Percentiles rank a stretch among this genome's conserved stretches.
Conservation (phyloP, 176 grass and related monocot species). For the Oryza australiensis region DNA sequence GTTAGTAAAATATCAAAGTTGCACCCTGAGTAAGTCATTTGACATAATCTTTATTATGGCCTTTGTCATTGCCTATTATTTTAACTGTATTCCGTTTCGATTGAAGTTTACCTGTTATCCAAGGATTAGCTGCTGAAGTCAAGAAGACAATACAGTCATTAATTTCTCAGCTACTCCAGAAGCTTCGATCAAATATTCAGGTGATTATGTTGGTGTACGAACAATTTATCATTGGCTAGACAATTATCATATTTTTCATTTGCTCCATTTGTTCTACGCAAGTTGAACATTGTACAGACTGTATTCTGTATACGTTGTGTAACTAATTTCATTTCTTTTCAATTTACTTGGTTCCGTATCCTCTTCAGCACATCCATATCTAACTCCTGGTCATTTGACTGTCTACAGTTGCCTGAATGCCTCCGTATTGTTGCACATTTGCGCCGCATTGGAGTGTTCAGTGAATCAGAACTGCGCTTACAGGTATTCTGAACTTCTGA, state of each 20-base stretch:
- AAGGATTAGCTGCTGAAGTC: conserved; percentile 84
- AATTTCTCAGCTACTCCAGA: conserved; percentile 96
- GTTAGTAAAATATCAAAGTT: conserved; percentile 84
- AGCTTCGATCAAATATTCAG: conserved; percentile 98
- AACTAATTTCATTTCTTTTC: neutral
- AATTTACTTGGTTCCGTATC: neutral
- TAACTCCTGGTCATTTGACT: conserved; percentile 40
- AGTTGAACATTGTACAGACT: neutral
- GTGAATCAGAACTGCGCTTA: conserved; percentile 87
- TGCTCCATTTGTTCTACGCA: neutral
- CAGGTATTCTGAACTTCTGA: conserved; percentile 55
- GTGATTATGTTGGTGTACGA: conserved; percentile 31
- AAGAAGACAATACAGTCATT: conserved; percentile 94
- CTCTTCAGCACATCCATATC: neutral
- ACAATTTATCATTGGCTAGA: neutral
- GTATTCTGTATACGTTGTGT: neutral
- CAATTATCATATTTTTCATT: conserved; percentile 4
- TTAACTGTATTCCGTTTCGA: conserved; percentile 50
- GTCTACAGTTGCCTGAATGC: conserved; percentile 86
- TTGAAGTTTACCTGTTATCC: conserved; percentile 91
- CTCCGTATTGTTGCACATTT: conserved; percentile 82
- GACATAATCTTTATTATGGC: conserved; percentile 20
- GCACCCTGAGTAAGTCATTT: conserved; percentile 80
- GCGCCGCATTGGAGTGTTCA: conserved; percentile 85
- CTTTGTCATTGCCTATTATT: conserved; percentile 4